phyloP scores from a whole-genome alignment of 2,329 filamentous ascomycete species.

The Allantophomopsis lycopodina region DNA sequence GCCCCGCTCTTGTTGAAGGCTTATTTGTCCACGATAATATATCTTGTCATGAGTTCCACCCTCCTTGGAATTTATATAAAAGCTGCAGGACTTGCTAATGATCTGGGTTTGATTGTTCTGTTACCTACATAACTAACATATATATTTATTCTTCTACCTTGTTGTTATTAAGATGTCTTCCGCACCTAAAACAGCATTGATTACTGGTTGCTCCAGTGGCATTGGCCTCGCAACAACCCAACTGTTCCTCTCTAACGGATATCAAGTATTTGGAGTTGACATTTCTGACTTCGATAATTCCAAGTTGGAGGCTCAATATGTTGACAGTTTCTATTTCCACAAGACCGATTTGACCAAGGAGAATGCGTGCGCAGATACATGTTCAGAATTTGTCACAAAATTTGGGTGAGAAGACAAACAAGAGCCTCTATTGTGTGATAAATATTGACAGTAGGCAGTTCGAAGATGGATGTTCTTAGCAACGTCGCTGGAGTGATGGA shows the following conservation, averaged over 20 bases:
- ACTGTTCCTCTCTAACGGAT: slow-evolving; percentile 17
- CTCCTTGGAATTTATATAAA: no score
- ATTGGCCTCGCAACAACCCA: slow-evolving; percentile 20
- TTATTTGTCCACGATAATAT: no score
- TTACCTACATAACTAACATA: no score
- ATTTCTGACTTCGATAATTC: slow-evolving; percentile 17
- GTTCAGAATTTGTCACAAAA: slow-evolving; percentile 16
- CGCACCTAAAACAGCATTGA: slow-evolving; percentile 12
- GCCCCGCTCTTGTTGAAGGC: no score
- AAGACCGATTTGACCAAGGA: slow-evolving; percentile 16
- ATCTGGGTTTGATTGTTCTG: neutral
- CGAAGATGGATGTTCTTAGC: slow-evolving; percentile 24
- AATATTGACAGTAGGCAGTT: no score
- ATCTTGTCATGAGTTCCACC: no score
- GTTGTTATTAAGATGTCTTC: no score
- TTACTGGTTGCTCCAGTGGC: slow-evolving; percentile 19
- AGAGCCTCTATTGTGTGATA: neutral
- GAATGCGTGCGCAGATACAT: slow-evolving; percentile 18
- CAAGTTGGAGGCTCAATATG: slow-evolving; percentile 5
- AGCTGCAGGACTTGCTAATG: no score
- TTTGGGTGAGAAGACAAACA: slow-evolving; percentile 9
- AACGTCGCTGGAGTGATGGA: slow-evolving; percentile 31
- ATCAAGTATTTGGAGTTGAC: slow-evolving; percentile 19
- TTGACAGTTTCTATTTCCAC: slow-evolving; percentile 19
- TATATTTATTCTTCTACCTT: no score